Evolutionary conservation across 768 basidiomycete genomes (phyloP), one percentile per base, ranked within the genome.

Genomic region (Sporobolomyces phaffii): DNA sequence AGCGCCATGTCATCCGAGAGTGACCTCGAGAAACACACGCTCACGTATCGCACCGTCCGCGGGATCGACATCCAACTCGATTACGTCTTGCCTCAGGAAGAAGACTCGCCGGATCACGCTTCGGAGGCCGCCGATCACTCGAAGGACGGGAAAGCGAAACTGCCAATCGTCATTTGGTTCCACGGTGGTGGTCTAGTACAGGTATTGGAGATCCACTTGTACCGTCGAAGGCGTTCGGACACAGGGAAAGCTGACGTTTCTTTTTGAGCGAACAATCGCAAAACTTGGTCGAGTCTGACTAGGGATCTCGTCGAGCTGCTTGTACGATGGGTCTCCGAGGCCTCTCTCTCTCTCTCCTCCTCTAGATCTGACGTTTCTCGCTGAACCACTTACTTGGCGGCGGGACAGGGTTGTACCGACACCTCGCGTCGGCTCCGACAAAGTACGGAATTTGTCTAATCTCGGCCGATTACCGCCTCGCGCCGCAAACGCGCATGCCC

Each of bases 391-490:
- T 5, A 18, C 2, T 9, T 24, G 0, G n/a, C n/a, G n/a, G n/a
- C n/a, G n/a, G n/a, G n/a, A n/a, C 48, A 72, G 68, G 26, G 29
- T 18, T 38, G 38, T 60, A 75, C 68, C 76, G 76, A 2, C 78
- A 79, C 66, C 74, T 77, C 64, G 63, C 72, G 6, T 69, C 73
- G 22, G 73, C 70, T 3, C 63, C 72, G n/a, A 31, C 43, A 26
- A 65, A 63, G 50, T 60, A 70, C 51, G 51, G 51, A 36, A 60
- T 73, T 2, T 72, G 72, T 11, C 70, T 77, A 36, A 72, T 79
- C 36, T 76, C 77, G 10, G 74, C 77, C 41, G 78, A 79, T 69
- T 78, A 79, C 62, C 70, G 78, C 20, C 65, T 79, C 36, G 76
- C 78, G 8, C 78, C 78, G 2, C 78, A 79, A 67, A 73, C 73